phyloP scores from a whole-genome alignment of 257 asterid genomes.

The Ocimum tenuiflorum region DNA sequence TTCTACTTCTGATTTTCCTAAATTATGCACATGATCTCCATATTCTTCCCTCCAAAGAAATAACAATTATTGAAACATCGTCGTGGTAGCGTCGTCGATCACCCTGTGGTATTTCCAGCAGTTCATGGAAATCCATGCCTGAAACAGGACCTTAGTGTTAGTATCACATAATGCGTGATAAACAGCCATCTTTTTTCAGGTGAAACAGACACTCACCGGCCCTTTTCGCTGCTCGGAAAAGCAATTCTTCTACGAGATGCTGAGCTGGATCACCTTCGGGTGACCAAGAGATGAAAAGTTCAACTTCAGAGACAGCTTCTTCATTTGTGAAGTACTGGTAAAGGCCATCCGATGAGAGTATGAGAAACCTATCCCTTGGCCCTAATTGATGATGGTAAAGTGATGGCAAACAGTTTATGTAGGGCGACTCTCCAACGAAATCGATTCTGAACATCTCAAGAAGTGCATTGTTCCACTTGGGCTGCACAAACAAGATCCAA shows the following conservation, averaged over 20 bases:
- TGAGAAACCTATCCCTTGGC: slow-evolving; percentile 63
- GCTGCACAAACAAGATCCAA: slow-evolving; percentile 43
- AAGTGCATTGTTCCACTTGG: slow-evolving; percentile 88
- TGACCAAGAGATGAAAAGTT: slow-evolving; percentile 71
- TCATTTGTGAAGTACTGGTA: slow-evolving; percentile 94
- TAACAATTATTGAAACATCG: slow-evolving; percentile 89
- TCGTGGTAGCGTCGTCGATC: slow-evolving; percentile 94
- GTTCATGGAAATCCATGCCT: slow-evolving; percentile 90
- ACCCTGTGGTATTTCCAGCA: slow-evolving; percentile 94
- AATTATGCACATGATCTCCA: slow-evolving; percentile 87
- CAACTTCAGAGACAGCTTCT: slow-evolving; percentile 89
- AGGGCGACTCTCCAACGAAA: slow-evolving; percentile 58
- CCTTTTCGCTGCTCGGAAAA: slow-evolving; percentile 89
- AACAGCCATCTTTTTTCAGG: background rate
- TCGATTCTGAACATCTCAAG: slow-evolving; percentile 79
- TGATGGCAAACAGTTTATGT: slow-evolving; percentile 66
- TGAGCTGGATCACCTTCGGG: slow-evolving; percentile 99
- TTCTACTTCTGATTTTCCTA: slow-evolving; percentile 20
- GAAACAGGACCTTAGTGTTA: too few species aligned
- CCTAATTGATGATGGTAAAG: slow-evolving; percentile 74
- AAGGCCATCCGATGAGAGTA: slow-evolving; percentile 85
- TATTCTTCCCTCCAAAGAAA: slow-evolving; percentile 94
- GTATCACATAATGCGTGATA: too few species aligned
- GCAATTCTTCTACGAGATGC: slow-evolving; percentile 78
- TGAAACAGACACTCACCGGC: slow-evolving; percentile 48